Conservation (phyloP, 495 filamentous ascomycete species). For the Neurospora sublineolata region DNA sequence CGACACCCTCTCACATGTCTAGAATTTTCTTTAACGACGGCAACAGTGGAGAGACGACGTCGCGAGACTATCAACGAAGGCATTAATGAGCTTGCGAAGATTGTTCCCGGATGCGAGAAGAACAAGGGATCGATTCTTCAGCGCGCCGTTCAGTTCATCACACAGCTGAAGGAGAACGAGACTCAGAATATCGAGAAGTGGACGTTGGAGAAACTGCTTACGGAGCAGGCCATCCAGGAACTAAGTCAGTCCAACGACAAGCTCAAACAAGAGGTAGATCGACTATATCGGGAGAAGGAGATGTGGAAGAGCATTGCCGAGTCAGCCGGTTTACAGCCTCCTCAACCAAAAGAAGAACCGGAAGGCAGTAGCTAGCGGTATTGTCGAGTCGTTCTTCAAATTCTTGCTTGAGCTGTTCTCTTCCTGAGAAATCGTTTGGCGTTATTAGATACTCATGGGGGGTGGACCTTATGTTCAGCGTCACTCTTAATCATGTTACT, state of each 20-base stretch:
- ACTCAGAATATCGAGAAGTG: slow-evolving; percentile 89
- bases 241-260: slow-evolving; percentile 82
- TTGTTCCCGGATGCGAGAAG: slow-evolving; percentile 96
- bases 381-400: background rate
- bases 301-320: slow-evolving; percentile 79
- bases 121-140: slow-evolving; percentile 97
- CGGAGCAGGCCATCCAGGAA: slow-evolving; percentile 87
- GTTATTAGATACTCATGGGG: background rate
- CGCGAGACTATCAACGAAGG: slow-evolving; percentile 98
- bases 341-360: slow-evolving; percentile 30
- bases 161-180: slow-evolving; percentile 88
- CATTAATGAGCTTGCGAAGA: slow-evolving; percentile 95
- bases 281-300: slow-evolving; percentile 62
- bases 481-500: background rate
- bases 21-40: background rate
- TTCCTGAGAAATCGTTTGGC: background rate
- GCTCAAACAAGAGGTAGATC: slow-evolving; percentile 66
- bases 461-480: background rate
- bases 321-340: slow-evolving; percentile 52
- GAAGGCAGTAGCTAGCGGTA: slow-evolving; percentile 15
- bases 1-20: background rate
- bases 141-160: slow-evolving; percentile 88
- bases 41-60: slow-evolving; percentile 82
- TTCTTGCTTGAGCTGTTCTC: background rate
- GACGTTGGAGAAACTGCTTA: slow-evolving; percentile 90